Conservation (phyloP, 1,139 yeast species). For the Scheffersomyces illinoinensis region DNA sequence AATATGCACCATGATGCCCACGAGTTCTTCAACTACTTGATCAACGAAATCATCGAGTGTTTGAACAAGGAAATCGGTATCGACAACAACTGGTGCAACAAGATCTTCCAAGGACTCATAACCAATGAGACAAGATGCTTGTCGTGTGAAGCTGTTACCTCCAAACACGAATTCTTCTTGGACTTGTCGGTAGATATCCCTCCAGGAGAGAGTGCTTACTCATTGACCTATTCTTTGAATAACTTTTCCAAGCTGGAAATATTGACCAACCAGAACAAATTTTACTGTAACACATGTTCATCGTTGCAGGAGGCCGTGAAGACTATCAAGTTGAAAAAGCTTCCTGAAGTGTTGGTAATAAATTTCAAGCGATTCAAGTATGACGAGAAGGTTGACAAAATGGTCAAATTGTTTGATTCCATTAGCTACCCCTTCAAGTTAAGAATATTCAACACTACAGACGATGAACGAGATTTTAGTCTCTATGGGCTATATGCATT, state of each 20-base stretch:
- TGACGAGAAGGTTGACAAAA: conserved; percentile 76
- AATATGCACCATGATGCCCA: conserved; percentile 98
- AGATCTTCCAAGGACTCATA: conserved; percentile 79
- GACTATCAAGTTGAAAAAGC: conserved; percentile 74
- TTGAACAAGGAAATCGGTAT: conserved; percentile 43
- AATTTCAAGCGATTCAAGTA: conserved; percentile 92
- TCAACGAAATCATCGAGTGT: conserved; percentile 79
- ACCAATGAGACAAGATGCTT: conserved; percentile 89
- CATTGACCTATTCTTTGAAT: conserved; percentile 70
- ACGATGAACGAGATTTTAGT: conserved; percentile 26
- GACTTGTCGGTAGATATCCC: conserved; percentile 88
- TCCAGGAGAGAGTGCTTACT: conserved; percentile 60
- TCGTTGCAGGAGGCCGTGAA: conserved; percentile 94
- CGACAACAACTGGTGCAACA: conserved; percentile 58
- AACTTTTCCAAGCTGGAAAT: conserved; percentile 86
- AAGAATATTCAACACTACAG: conserved; percentile 75
- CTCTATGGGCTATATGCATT: conserved; percentile 82
- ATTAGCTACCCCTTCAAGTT: conserved; percentile 78
- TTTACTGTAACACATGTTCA: conserved; percentile 88
- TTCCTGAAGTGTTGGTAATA: conserved; percentile 78
- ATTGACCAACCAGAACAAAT: conserved; percentile 83
- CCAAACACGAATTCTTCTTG: conserved; percentile 81
- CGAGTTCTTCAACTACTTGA: conserved; percentile 84
- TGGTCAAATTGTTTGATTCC: conserved; percentile 84
- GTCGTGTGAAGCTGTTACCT: conserved; percentile 84